A percentile compares a stretch with the other conserved stretches of the same genome.
Conservation (phyloP, 2,329 filamentous ascomycete genomes). For the Clonostachys chloroleuca region DNA sequence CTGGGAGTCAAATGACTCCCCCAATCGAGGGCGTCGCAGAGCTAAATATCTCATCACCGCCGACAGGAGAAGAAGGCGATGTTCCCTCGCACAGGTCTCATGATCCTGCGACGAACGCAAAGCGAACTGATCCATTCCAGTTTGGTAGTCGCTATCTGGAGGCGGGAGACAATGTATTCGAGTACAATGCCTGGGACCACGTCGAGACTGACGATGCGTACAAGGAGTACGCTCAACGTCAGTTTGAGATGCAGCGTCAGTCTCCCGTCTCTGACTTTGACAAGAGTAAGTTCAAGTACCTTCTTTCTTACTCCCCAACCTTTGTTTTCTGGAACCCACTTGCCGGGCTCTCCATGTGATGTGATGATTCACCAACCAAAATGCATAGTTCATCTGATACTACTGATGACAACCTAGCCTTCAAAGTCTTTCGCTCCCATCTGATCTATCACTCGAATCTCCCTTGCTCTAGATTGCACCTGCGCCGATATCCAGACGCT, state of each 20-base stretch:
- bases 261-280: constrained; percentile 91
- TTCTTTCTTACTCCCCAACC: background rate
- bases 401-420: constrained; percentile 57
- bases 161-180: constrained; percentile 84
- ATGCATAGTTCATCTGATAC: constrained; percentile 71
- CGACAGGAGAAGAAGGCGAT: constrained; percentile 6
- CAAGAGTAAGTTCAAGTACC: constrained; percentile 55
- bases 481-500: constrained; percentile 1
- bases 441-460: constrained; percentile 37
- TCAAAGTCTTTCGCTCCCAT: constrained; percentile 70
- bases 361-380: constrained; percentile 49
- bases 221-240: constrained; percentile 77
- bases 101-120: constrained; percentile 69
- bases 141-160: constrained; percentile 87
- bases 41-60: constrained; percentile 1
- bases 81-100: constrained; percentile 64
- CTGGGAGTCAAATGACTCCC: too few relatives aligned
- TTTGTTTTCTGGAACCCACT: background rate
- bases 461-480: constrained; percentile 3
- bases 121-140: constrained; percentile 88
- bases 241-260: constrained; percentile 80
- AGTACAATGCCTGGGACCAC: constrained; percentile 99
- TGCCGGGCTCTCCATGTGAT: background rate
- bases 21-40: background rate
- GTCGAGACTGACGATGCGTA: constrained; percentile 90